Base-by-base conservation (phyloP, 148 eudicot species). In the Silene uniflora region DNA sequence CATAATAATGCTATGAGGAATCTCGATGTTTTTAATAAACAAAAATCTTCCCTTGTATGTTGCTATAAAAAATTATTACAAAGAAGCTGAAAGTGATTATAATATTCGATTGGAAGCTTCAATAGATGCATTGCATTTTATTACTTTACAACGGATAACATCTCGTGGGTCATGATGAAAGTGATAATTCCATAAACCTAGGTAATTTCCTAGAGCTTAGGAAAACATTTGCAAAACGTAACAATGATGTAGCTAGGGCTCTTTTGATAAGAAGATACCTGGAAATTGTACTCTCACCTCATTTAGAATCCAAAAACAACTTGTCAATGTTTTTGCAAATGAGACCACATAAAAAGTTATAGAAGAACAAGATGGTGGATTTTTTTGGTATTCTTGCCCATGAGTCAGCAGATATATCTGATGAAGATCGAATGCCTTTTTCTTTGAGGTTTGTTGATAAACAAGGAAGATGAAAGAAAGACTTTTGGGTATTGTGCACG, bases 171-270 rank as follows among this genome's bases (percentile, higher is more conserved):
- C 54, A 35, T 35, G 75, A 73, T 60, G 66, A 73, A 16, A 59
- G 52, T 2, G 17, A 59, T 1, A 1, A 11, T 2, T 73, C 75
- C 0, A 0, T 13, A 3, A 71, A 71, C 7, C n/a, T 6, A 3
- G 74, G 62, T 22, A 71, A 71, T 16, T 52, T 52, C 54, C 61
- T 52, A 17, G 74, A 71, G n/a, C 44, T 71, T 54, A 10, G 24
- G 42, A 71, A 52, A 27, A 4, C 22, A 4, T 4, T 47, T 11
- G 62, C 62, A 16, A 22, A 11, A 7, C 18, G 24, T 54, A 5
- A 71, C 22, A 10, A 24, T 6, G 9, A 24, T 54, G 62, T 23
- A 0, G 62, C 29, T 13, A 54, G 25, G 2, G 60, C 49, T 70
- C 19, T 54, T 10, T 10, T 71, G 22, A 14, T 1, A 29, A 25